Conservation (phyloP, 805 yeast genomes). For the Cyberlindnera maclurae region DNA sequence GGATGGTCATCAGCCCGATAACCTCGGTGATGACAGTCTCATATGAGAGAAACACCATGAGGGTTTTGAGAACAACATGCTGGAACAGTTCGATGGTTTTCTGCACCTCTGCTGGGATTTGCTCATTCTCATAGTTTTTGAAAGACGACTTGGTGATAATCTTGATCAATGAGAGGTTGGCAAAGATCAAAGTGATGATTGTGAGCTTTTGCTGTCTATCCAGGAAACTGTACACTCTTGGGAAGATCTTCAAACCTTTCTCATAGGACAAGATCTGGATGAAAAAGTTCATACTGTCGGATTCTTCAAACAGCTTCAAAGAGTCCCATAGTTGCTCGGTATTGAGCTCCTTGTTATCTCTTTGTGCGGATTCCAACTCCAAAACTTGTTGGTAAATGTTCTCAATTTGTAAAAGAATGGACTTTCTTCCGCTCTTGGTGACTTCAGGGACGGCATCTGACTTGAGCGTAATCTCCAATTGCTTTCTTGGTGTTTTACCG, state of each 20-base stretch:
- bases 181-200: constrained; percentile 68
- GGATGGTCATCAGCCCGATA: constrained; percentile 61
- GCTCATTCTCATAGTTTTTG: constrained; percentile 47
- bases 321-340: constrained; percentile 64
- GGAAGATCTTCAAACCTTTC: constrained; percentile 84
- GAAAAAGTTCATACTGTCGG: constrained; percentile 53
- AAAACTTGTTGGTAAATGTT: constrained; percentile 69
- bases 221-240: constrained; percentile 81
- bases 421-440: constrained; percentile 33
- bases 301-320: constrained; percentile 61
- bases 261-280: constrained; percentile 75
- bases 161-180: constrained; percentile 70
- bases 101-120: constrained; percentile 44
- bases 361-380: constrained; percentile 68
- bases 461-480: constrained; percentile 56
- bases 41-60: constrained; percentile 70
- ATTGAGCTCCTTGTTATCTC: constrained; percentile 44
- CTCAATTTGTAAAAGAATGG: constrained; percentile 66
- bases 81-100: constrained; percentile 74
- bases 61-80: constrained; percentile 70
- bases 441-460: constrained; percentile 29
- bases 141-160: constrained; percentile 77
- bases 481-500: constrained; percentile 84
- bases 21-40: constrained; percentile 78
- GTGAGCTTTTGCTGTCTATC: constrained; percentile 70